Evolutionary conservation across 1,139 yeast species (phyloP).

Genomic region (Wickerhamomyces sp.): DNA sequence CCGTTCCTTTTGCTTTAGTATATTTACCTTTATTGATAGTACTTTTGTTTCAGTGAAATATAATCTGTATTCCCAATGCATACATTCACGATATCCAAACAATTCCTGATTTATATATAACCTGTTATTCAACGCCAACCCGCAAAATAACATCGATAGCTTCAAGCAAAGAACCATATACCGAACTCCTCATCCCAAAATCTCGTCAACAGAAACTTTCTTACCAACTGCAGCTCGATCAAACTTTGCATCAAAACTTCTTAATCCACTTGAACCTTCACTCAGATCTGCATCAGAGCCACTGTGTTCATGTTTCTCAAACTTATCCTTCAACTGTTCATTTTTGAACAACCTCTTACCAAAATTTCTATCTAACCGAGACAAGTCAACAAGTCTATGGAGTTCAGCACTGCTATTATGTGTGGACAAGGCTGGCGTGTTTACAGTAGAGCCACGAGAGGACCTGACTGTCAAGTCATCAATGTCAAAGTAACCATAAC

Average conservation of each 20-base stretch:
- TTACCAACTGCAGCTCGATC: slow-evolving; percentile 34
- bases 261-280: slow-evolving; percentile 2
- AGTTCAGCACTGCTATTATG: slow-evolving; percentile 14
- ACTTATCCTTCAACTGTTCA: slow-evolving; percentile 18
- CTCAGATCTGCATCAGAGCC: slow-evolving; percentile 4
- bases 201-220: slow-evolving; percentile 24
- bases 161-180: too few species aligned
- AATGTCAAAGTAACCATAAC: slow-evolving; percentile 73
- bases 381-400: not conserved
- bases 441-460: slow-evolving; percentile 20
- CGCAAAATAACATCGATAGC: too few species aligned
- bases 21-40: too few species aligned
- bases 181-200: not conserved
- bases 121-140: too few species aligned
- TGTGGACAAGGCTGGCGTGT: slow-evolving; percentile 17
- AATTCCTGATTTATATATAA: too few species aligned
- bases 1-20: too few species aligned
- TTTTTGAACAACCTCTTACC: slow-evolving; percentile 16
- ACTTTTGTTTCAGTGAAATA: too few species aligned
- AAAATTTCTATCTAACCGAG: slow-evolving; percentile 16
- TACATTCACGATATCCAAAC: too few species aligned
- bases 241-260: slow-evolving; percentile 31
- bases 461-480: slow-evolving; percentile 43
- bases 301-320: slow-evolving; percentile 13
- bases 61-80: too few species aligned